Base-by-base conservation (phyloP, 495 filamentous ascomycete genomes). In the Podospora sp. region DNA sequence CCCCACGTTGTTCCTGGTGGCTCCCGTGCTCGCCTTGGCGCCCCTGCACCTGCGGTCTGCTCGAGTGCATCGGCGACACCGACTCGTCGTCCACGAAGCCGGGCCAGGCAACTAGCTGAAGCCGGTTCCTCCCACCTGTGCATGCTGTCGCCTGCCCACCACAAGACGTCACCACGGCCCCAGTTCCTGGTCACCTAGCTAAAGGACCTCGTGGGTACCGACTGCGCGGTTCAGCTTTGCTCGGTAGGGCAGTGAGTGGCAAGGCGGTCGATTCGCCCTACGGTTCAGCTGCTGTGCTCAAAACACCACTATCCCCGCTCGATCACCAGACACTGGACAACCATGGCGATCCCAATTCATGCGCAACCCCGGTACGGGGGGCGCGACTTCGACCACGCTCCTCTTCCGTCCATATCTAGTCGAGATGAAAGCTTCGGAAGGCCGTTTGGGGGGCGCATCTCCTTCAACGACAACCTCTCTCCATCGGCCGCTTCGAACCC, bases 371-470 rank as follows among this genome's bases (percentile, higher is more conserved):
- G 68, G 35, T 64, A 67, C 50, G 72, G 68, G 62, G 36, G 52
- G 25, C 62, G 71, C 62, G 65, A 73, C 36, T 63, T 62, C 57
- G 65, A 68, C 64, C 33, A 56, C 55, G 63, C 57, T 7, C 69
- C 71, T 50, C 71, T 77, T 6, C 75, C 75, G 1, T 67, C 75
- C 70, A 72, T 75, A 75, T 73, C 75, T 71, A 69, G 56, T 20
- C 73, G 65, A 59, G 68, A 70, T 21, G 71, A 66, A 2, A 53
- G 55, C 50, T 67, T 70, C 36, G 24, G 61, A 22, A 40, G 66
- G 8, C 69, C 58, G 1, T 76, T 75, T 60, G 67, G 65, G 9
- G 25, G 63, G 20, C 56, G 35, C 8, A 70, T 72, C 22, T 68
- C 71, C 26, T 73, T 73, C 52, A 63, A 67, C 46, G 66, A 68